Evolutionary conservation across 768 basidiomycete genomes (phyloP), one percentile per base, ranked within the genome.

Genomic region (Termitomyces eurrhizus): DNA sequence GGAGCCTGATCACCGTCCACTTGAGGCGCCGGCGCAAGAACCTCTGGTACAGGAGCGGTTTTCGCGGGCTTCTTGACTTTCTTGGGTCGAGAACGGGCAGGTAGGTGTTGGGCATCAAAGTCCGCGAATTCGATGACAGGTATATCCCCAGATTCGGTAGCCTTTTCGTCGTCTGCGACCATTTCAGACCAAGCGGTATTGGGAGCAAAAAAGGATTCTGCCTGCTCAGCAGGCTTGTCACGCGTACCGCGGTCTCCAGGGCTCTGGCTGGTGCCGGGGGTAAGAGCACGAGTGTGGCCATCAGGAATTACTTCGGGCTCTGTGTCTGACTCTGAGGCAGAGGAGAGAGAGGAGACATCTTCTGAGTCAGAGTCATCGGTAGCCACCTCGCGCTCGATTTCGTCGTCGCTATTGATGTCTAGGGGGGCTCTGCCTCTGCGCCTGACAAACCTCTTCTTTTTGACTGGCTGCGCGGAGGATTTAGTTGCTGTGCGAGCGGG

Each of bases 111-210:
- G 33, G 70, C 75, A 57, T 79, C 78, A 69, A 85, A 79, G 59
- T 93, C 88, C 56, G 84, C 80, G 68, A 93, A 94, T 60, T 92
- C 89, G 65, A 93, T 86, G 66, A 93, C 87, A 39, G 91, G 92
- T 8, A 93, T 78, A 32, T 85, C 83, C 8, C 82, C 83, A 51
- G 83, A 77, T 21, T 86, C 88, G 62, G 86, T 80, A n/a, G 74
- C 75, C 48, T 73, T 80, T 73, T 90, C 88, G 61, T 61, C 60
- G 35, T 87, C 87, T 18, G 87, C 80, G n/a, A 92, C 89, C 85
- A 92, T 89, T 69, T 93, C 90, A 11, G 90, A 89, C 92, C 92
- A 93, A 66, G 83, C 81, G 16, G 81, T 80, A 35, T 80, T 70
- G 2, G 78, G 63, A 6, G 81, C 74, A 64, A 88, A 87, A 70